phyloP scores from a whole-genome alignment of 441 rosid species.

The Gossypium schwendimanii region DNA sequence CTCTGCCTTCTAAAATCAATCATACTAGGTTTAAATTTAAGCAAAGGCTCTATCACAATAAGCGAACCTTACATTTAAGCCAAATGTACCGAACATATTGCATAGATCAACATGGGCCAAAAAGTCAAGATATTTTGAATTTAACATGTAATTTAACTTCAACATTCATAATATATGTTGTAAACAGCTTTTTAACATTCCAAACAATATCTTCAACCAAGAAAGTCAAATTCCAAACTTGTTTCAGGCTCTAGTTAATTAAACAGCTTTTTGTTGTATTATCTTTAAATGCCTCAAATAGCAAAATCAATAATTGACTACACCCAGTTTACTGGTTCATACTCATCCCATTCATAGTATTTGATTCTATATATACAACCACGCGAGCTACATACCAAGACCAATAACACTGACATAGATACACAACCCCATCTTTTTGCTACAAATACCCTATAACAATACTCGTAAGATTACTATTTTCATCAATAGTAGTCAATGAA shows the following conservation, averaged over 20 bases:
- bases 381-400: neutral
- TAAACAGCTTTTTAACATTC: neutral
- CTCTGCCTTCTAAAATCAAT: neutral
- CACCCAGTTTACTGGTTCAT: neutral
- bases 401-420: neutral
- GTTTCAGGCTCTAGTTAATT: neutral
- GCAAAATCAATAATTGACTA: neutral
- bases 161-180: neutral
- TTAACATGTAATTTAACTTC: neutral
- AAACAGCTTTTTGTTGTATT: neutral
- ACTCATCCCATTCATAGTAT: neutral
- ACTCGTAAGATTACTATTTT: neutral
- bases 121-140: neutral
- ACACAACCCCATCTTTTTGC: neutral
- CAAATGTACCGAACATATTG: neutral
- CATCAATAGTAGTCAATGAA: neutral
- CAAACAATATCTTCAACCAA: neutral
- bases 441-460: neutral
- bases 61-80: neutral
- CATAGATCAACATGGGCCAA: neutral
- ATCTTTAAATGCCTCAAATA: neutral
- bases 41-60: neutral
- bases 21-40: neutral
- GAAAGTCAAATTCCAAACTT: neutral
- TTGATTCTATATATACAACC: neutral